Evolutionary conservation across 768 basidiomycete species (phyloP).

Genomic region (Suillus ampliporus): DNA sequence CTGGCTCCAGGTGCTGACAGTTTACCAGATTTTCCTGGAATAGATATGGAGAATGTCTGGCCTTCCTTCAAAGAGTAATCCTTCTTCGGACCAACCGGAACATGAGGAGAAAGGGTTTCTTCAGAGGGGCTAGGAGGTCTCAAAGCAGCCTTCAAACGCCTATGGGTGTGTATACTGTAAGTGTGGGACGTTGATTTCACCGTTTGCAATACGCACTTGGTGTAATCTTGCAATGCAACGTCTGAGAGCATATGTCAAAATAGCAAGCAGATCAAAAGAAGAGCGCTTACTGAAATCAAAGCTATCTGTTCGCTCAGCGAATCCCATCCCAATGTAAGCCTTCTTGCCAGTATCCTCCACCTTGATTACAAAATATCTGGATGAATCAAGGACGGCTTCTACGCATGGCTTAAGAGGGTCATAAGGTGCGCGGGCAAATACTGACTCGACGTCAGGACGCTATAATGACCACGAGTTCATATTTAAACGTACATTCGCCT

Average conservation of each 20-base stretch:
- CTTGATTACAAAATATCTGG: conserved; percentile 91
- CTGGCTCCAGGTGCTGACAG: conserved; percentile 37
- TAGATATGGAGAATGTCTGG: conserved; percentile 90
- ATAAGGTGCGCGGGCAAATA: conserved; percentile 89
- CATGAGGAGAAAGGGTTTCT: conserved; percentile 62
- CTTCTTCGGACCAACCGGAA: conserved; percentile 84
- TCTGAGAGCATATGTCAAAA: conserved; percentile 48
- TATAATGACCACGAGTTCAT: conserved; percentile 17
- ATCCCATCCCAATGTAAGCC: conserved; percentile 95
- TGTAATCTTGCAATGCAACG: conserved; percentile 85
- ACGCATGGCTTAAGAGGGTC: conserved; percentile 79
- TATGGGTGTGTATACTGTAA: conserved; percentile 30
- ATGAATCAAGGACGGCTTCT: conserved; percentile 96
- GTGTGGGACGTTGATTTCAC: not conserved
- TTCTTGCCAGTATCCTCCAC: conserved; percentile 88
- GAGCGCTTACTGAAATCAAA: conserved; percentile 85
- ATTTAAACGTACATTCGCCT: conserved; percentile 69
- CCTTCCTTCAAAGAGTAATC: conserved; percentile 95
- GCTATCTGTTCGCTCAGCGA: conserved; percentile 84
- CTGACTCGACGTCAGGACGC: conserved; percentile 42
- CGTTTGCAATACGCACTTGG: conserved; percentile 56
- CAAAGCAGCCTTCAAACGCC: conserved; percentile 67
- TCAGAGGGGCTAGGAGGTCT: conserved; percentile 54
- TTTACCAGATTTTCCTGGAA: conserved; percentile 75
- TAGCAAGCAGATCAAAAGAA: not conserved